Conservation (phyloP, 1,284 basidiomycete species). For the Boletus albobrunnescens region DNA sequence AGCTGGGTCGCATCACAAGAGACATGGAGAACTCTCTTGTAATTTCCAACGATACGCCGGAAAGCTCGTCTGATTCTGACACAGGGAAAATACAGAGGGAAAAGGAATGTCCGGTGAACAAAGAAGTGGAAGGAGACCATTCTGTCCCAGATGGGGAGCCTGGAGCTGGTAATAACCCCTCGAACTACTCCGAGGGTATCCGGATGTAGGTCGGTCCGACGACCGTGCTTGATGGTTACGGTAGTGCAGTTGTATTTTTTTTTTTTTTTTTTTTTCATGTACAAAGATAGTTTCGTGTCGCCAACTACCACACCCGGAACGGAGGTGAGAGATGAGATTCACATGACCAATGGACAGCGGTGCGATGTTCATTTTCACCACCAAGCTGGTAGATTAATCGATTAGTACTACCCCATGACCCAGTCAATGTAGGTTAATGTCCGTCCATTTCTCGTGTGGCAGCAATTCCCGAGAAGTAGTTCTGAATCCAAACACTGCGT, state of each 20-base stretch:
- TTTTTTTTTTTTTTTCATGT: not conserved
- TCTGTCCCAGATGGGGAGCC: slow-evolving; percentile 1
- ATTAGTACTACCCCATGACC: too few species aligned
- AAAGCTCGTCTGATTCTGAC: not conserved
- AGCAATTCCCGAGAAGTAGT: not conserved
- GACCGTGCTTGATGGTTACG: not conserved
- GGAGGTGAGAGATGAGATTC: too few species aligned
- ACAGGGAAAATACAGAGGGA: not conserved
- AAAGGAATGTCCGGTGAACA: not conserved
- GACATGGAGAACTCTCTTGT: slow-evolving; percentile 30
- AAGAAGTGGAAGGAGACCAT: not conserved
- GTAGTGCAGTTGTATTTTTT: too few species aligned
- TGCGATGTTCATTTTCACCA: too few species aligned
- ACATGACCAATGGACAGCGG: too few species aligned
- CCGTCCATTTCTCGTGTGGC: not conserved
- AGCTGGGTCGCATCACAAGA: slow-evolving; percentile 36
- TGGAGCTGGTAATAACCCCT: not conserved
- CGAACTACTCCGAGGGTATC: not conserved
- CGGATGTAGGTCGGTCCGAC: not conserved
- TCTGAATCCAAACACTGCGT: not conserved
- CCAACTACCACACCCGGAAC: not conserved
- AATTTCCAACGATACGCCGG: slow-evolving; percentile 14
- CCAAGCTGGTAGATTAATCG: too few species aligned
- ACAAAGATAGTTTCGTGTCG: not conserved
- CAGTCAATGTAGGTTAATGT: not conserved